Conservation (phyloP, 306 rosid genomes). For the Alnus glutinosa region DNA sequence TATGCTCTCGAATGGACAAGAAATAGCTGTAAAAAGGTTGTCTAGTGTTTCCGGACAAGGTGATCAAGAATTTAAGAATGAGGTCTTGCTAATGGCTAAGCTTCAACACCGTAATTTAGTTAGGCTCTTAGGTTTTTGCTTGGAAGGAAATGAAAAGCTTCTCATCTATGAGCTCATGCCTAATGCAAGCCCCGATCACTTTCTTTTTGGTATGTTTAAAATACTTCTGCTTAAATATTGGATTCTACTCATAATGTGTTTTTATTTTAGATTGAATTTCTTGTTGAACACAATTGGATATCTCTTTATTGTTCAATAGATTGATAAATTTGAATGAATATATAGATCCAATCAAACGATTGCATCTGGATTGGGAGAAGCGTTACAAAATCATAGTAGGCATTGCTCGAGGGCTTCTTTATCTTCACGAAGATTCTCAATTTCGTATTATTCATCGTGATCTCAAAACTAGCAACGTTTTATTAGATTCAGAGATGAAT, state of each 20-base stretch:
- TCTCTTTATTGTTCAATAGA: background rate
- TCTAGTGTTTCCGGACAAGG: too few species aligned
- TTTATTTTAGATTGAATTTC: too few species aligned
- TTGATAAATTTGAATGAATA: background rate
- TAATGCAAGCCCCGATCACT: slow-evolving; percentile 47
- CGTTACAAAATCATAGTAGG: slow-evolving; percentile 44
- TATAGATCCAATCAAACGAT: too few species aligned
- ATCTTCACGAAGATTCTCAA: slow-evolving; percentile 54
- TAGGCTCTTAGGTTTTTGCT: slow-evolving; percentile 36
- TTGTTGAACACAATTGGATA: background rate
- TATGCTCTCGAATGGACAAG: too few species aligned
- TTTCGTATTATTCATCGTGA: slow-evolving; percentile 43
- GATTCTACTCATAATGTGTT: too few species aligned
- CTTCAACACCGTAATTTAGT: slow-evolving; percentile 52
- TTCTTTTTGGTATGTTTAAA: slow-evolving; percentile 45
- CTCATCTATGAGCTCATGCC: slow-evolving; percentile 55
- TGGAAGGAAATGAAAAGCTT: slow-evolving; percentile 36
- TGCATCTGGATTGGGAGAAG: slow-evolving; percentile 31
- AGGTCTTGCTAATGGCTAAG: slow-evolving; percentile 43
- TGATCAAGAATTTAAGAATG: slow-evolving; percentile 48
- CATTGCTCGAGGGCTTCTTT: slow-evolving; percentile 40
- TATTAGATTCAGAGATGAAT: slow-evolving; percentile 42
- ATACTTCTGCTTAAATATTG: background rate
- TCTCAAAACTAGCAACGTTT: slow-evolving; percentile 47
- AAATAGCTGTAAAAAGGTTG: too few species aligned